Base-by-base conservation (phyloP, 2,329 filamentous ascomycete genomes). In the Dactylellina haptotyla region DNA sequence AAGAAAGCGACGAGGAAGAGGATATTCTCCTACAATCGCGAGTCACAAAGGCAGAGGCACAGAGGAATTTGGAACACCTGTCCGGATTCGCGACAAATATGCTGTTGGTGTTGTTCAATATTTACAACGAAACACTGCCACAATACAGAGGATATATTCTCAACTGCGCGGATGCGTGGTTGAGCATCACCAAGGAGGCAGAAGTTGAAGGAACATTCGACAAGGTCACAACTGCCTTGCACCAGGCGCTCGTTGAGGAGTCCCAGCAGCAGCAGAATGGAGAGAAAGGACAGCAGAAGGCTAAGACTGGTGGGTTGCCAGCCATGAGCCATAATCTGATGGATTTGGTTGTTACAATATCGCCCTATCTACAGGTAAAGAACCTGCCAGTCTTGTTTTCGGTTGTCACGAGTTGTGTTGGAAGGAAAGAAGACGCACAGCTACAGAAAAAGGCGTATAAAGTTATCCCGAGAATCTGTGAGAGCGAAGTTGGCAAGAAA, bases 381-480 rank as follows among this genome's bases (percentile, higher is more conserved):
- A 96, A 92, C 81, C 97, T 96, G 76, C 85, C 86, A 16, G 86
- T 89, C 3, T 86, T 99, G 1, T 98, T 99, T 82, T 89, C 89
- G 77, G 93, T 98, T 79, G 91, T 94, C 0, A 85, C 91, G 0
- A 86, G 92, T 25, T 90, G 97, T 66, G 89, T 98, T 76, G 88
- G 90, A 80, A 91, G 89, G 79, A 85, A 90, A 64, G 86, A 91
- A 37, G 94, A 98, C 79, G 90, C 94, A 8, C 94, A 98, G 80
- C 84, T 99, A 34, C 94, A 98, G 81, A 99, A 99, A 87, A 99
- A 99, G 83, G 94, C 95, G 0, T 99, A 99, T 84, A 98, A 98
- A 84, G 87, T 99, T 57, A 96, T 99, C 56, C 94, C 95, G 2
- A 89, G 95, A 62, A 86, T 99, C 41, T 90, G 91, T 1, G 90